These are phyloP conservation scores for Pythium aristosporum DNA, from an alignment of 352 stramenopile species.

Conservation along the genomic window DNA sequence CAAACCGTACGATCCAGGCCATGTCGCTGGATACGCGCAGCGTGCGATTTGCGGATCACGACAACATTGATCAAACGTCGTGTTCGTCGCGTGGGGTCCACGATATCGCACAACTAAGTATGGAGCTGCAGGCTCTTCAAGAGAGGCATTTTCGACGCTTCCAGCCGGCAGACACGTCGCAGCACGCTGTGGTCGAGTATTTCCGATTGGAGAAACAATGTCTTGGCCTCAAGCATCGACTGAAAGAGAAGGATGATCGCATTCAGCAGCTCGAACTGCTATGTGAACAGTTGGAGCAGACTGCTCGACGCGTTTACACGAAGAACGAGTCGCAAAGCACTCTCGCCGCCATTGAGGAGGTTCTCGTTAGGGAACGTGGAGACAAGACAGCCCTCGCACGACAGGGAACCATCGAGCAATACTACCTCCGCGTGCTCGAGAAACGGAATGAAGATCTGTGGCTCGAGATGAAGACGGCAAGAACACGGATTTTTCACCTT, in stretches of 20 bases:
- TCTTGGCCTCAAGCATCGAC: conserved; percentile 5
- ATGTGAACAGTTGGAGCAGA: conserved; percentile 12
- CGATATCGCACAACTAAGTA: conserved; percentile 4
- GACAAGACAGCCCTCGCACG: neutral
- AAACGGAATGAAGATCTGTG: conserved; percentile 10
- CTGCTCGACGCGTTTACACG: neutral
- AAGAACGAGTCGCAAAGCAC: neutral
- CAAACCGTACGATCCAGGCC: conserved; percentile 13
- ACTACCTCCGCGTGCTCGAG: conserved; percentile 2
- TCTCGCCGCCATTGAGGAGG: neutral
- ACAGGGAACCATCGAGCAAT: neutral
- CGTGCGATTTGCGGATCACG: conserved; percentile 6
- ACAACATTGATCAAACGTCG: neutral
- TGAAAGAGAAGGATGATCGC: conserved; percentile 10
- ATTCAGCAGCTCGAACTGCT: conserved; percentile 17
- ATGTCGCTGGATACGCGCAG: conserved; percentile 2
- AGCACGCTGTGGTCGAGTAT: conserved; percentile 17
- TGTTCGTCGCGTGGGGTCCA: neutral
- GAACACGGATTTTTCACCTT: conserved; percentile 3
- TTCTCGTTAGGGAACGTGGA: neutral
- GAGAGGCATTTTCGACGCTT: conserved; percentile 13
- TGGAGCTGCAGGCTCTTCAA: conserved; percentile 4
- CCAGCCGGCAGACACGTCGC: conserved; percentile 3
- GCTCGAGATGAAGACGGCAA: conserved; percentile 7
- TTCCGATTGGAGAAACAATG: conserved; percentile 24